Evolutionary conservation across 805 yeast species (phyloP).

Genomic region (Lachancea lanzarotensis): DNA sequence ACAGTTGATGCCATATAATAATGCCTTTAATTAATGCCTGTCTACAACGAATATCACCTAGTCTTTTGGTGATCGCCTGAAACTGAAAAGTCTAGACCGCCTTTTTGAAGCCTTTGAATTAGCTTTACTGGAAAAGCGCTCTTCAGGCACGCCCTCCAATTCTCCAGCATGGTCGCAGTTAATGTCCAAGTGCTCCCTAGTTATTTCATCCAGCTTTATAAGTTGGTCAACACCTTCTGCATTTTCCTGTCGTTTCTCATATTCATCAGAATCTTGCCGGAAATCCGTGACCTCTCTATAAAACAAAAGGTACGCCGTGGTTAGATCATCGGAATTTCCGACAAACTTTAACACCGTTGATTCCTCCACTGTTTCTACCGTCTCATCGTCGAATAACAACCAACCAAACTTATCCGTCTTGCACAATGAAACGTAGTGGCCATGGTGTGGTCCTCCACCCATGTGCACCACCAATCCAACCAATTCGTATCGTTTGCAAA

Average conservation of each 20-base stretch:
- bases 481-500: conserved; percentile 62
- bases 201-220: conserved; percentile 20
- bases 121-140: conserved; percentile 4
- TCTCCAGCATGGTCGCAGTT: conserved; percentile 5
- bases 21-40: neutral
- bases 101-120: conserved; percentile 15
- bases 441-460: conserved; percentile 97
- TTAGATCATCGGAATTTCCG: conserved; percentile 82
- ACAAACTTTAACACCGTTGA: conserved; percentile 75
- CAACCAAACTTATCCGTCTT: conserved; percentile 76
- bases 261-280: neutral
- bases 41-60: neutral
- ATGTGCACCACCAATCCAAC: conserved; percentile 86
- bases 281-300: conserved; percentile 50
- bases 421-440: conserved; percentile 86
- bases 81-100: conserved; percentile 24
- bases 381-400: conserved; percentile 92
- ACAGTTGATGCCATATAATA: neutral
- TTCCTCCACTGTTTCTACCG: conserved; percentile 84
- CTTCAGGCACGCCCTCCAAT: conserved; percentile 14
- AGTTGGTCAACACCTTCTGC: conserved; percentile 21
- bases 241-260: conserved; percentile 3
- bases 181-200: conserved; percentile 9
- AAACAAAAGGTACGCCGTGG: conserved; percentile 86
- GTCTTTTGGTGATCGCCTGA: conserved; percentile 13